Conservation (phyloP, 2,329 filamentous ascomycete species). For the Calonectria leucothoes region DNA sequence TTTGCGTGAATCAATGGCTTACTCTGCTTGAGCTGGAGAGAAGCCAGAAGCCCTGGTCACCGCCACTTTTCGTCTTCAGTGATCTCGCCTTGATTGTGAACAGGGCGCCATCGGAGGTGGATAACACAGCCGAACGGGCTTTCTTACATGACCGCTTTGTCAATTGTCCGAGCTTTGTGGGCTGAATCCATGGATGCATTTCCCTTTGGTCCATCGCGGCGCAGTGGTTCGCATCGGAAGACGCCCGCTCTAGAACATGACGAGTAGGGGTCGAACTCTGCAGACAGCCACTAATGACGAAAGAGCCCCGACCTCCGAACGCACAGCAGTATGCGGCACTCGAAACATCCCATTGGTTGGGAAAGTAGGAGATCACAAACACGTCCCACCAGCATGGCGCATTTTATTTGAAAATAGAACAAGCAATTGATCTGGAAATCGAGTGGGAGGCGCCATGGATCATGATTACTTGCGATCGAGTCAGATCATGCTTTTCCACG, state of each 20-base stretch:
- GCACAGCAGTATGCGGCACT: not conserved
- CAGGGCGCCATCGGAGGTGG: slow-evolving; percentile 1
- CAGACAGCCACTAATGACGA: not conserved
- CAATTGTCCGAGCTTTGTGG: not conserved
- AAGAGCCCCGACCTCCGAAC: not conserved
- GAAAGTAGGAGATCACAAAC: not conserved
- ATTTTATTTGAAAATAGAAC: not conserved
- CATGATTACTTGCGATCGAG: not conserved
- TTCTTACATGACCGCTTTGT: not conserved
- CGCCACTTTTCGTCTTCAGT: slow-evolving; percentile 14
- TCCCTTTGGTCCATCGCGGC: not conserved
- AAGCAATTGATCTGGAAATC: not conserved
- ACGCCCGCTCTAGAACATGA: not conserved
- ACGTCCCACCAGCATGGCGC: not conserved
- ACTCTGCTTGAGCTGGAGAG: not conserved
- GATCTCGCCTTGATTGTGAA: not conserved
- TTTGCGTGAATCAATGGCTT: not conserved
- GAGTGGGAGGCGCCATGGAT: not conserved
- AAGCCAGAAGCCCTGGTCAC: slow-evolving; percentile 7
- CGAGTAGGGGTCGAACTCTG: not conserved
- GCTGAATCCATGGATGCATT: not conserved
- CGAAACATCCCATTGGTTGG: not conserved
- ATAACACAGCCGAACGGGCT: not conserved
- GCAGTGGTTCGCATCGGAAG: not conserved
- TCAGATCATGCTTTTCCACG: not conserved